A percentile compares a stretch with the other conserved stretches of the same genome.
phyloP scores from a whole-genome alignment of 352 stramenopile genomes.

The Blastocystis sp. region DNA sequence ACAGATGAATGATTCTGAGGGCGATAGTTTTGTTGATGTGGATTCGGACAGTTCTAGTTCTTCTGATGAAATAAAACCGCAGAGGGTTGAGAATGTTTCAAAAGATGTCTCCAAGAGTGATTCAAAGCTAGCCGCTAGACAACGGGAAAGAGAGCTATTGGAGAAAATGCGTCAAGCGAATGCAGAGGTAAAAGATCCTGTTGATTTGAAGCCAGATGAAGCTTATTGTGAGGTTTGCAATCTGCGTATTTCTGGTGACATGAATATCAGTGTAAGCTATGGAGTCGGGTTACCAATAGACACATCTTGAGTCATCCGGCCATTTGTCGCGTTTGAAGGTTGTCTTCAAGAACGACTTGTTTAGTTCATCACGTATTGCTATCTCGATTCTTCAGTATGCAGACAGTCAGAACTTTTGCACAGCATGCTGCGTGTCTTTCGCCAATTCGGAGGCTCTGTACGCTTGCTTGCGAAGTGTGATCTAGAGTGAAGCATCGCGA shows the following conservation, averaged over 20 bases:
- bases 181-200: neutral
- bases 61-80: neutral
- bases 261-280: conserved; percentile 36
- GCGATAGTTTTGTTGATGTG: conserved; percentile 37
- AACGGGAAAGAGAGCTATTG: conserved; percentile 8
- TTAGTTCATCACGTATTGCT: neutral
- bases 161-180: neutral
- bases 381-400: neutral
- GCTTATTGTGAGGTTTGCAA: conserved; percentile 34
- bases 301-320: conserved; percentile 22
- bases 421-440: conserved; percentile 25
- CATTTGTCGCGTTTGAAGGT: conserved; percentile 44
- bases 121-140: neutral
- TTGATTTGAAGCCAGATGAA: neutral
- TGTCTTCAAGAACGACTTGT: conserved; percentile 41
- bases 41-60: neutral
- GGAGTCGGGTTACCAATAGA: neutral
- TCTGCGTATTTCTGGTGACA: neutral
- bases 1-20: conserved; percentile 29
- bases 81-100: neutral
- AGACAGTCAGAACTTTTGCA: conserved; percentile 30
- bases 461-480: neutral
- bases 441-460: neutral
- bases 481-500: conserved; percentile 23
- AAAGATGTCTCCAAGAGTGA: neutral